Evolutionary conservation across 495 filamentous ascomycete species (phyloP), one percentile per base, ranked within the genome.

Genomic region (Parmelia sp.): DNA sequence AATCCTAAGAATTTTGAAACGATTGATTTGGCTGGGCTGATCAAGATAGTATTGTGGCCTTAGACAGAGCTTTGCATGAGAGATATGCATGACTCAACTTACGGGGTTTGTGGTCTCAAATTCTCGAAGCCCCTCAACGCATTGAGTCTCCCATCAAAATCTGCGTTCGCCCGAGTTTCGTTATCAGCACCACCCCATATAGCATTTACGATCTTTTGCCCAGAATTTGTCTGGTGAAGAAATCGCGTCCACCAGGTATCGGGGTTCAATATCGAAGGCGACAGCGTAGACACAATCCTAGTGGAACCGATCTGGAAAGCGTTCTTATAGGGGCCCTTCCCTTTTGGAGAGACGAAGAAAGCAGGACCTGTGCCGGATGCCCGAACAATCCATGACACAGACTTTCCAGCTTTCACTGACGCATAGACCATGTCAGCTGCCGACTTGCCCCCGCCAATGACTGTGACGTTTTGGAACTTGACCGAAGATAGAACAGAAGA

Each of bases 381-480:
- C 25, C 74, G 69, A 65, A 80, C 75, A 37, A 79, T 72, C 79
- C 77, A 80, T 21, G 65, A 66, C n/a, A 78, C 76, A 9, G 56
- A 64, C 57, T 76, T 78, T 15, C 72, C 71, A 25, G 69, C 69
- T 66, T 76, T 76, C 10, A 74, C 71, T 42, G 61, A 68, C 35
- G 72, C 68, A 62, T 79, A 79, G 27, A 71, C 74, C 68, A 80
- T 75, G 65, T 80, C 77, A 19, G 73, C 76, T 21, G 77, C 72
- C 25, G 78, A 79, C 63, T 79, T 80, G 11, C 72, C 76, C 40
- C 71, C 76, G 39, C 78, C 78, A 39, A 79, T 19, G 8, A 80
- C 71, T 36, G 71, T 65, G 33, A 76, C 53, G 40, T 71, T 53
- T 58, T 75, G 36, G 31, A 70, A 62, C 11, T 71, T 61, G 29